Base-by-base conservation (phyloP, 1,139 yeast species). In the Yamadazyma atmosphaerica region DNA sequence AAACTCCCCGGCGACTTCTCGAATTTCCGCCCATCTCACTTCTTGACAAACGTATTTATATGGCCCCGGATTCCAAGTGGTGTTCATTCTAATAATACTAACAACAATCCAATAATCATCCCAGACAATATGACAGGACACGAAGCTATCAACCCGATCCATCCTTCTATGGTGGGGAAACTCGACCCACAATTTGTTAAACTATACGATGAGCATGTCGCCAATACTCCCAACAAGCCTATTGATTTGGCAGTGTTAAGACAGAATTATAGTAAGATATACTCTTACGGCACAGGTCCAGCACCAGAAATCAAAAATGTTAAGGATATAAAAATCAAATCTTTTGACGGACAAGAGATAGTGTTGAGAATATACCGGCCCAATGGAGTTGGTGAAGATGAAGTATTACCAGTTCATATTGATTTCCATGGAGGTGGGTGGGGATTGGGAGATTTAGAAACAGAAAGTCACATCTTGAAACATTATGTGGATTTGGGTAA, bases 341-440 rank as follows among this genome's bases (percentile, higher is more conserved):
- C 76, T 39, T 64, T 58, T 29, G 54, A 58, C 40, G 60, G 69
- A 14, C 41, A 45, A 9, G 58, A 51, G 6, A 59, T 56, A 3
- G 54, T 65, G 15, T 61, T 69, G 2, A 54, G 77, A 40, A 63
- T 71, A 2, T 71, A 68, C 44, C 57, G 60, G 22, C 77, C 76
- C 8, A 49, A 54, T 15, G 62, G 63, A 10, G 54, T 51, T 11
- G 45, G 49, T 15, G 76, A 74, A 1, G 56, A 41, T 3, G 54
- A 49, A 5, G 73, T 73, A 1, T 68, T 72, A 65, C 78, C 79
- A 3, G 60, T 67, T 25, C 60, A 65, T 24, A 48, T 72, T 12
- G 72, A 73, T 67, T 71, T 58, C 54, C 79, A 73, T 44, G 79
- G 79, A n/a, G 75, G 75, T 23, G 71, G 70, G 4, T 72, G 75